Percentiles rank a stretch among this genome's conserved stretches.
These are phyloP conservation scores for Globisporangium echinulatum DNA, from an alignment of 352 stramenopile genomes.

Conservation along the genomic window DNA sequence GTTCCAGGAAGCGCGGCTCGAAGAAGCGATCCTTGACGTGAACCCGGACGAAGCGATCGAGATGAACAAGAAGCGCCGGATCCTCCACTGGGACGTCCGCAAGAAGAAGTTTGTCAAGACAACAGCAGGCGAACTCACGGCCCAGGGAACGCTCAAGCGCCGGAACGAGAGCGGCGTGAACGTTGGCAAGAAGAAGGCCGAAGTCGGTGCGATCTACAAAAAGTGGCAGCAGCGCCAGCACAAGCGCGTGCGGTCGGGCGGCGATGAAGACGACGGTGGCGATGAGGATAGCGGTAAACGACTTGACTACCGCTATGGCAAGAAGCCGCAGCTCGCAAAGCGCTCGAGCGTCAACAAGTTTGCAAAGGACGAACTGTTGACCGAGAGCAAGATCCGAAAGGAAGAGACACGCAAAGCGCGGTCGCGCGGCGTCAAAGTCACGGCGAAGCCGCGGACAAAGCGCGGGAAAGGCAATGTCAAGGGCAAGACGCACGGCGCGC, in stretches of 20 bases:
- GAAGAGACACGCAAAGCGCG: constrained; percentile 81
- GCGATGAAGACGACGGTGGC: constrained; percentile 62
- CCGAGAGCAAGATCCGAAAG: constrained; percentile 77
- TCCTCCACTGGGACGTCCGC: constrained; percentile 98
- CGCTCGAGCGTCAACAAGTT: constrained; percentile 64
- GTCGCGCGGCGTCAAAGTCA: constrained; percentile 70
- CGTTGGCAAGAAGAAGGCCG: constrained; percentile 75
- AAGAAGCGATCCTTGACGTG: constrained; percentile 97
- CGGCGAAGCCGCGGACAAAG: constrained; percentile 23
- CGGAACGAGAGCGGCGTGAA: constrained; percentile 81
- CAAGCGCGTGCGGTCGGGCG: constrained; percentile 72
- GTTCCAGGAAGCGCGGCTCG: constrained; percentile 82
- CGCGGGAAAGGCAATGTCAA: constrained; percentile 31
- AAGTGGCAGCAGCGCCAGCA: constrained; percentile 91
- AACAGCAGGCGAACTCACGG: constrained; percentile 86
- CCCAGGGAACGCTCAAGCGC: constrained; percentile 71
- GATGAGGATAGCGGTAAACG: constrained; percentile 24
- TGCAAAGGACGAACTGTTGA: constrained; percentile 73
- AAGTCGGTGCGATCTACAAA: constrained; percentile 90
- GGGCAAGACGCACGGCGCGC: constrained; percentile 77
- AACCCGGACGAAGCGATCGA: constrained; percentile 97
- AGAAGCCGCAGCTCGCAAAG: constrained; percentile 49
- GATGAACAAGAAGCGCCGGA: constrained; percentile 96
- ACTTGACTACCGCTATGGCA: constrained; percentile 74
- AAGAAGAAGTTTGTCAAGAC: constrained; percentile 97